Percentiles rank a stretch among this genome's conserved stretches.
These are phyloP conservation scores for Aspergillus ellipticus DNA, from an alignment of 495 filamentous ascomycete genomes.

Conservation along the genomic window DNA sequence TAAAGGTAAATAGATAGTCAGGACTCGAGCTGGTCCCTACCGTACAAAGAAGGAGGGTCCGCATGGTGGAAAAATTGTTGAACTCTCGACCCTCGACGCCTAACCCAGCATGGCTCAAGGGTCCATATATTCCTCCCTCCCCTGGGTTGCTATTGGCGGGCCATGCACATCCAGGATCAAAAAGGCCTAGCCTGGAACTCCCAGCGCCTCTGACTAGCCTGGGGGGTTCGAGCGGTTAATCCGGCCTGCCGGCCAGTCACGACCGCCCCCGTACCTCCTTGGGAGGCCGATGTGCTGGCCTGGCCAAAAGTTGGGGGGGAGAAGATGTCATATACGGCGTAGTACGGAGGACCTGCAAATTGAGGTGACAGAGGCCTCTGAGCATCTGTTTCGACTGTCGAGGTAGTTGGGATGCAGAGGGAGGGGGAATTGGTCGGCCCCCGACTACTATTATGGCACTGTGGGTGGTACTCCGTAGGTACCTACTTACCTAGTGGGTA, in stretches of 20 bases:
- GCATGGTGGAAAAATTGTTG: not conserved
- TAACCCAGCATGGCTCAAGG: not conserved
- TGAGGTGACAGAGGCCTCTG: not conserved
- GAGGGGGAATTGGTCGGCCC: not conserved
- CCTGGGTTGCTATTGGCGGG: not conserved
- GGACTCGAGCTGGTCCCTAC: not conserved
- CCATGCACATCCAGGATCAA: not conserved
- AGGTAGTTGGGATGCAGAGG: not conserved
- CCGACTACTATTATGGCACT: no score
- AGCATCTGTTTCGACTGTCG: not conserved
- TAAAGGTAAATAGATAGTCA: no score
- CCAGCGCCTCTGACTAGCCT: not conserved
- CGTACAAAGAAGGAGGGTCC: not conserved
- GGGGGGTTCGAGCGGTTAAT: not conserved
- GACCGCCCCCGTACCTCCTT: not conserved
- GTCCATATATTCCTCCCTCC: not conserved
- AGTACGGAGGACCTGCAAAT: not conserved
- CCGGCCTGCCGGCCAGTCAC: not conserved
- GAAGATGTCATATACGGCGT: not conserved
- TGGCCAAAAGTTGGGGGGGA: not conserved
- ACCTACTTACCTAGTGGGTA: not conserved
- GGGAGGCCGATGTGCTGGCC: not conserved
- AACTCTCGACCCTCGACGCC: not conserved
- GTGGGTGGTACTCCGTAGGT: not conserved
- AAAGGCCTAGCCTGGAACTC: not conserved